Evolutionary conservation across 2,329 filamentous ascomycete genomes (phyloP), one percentile per base, ranked within the genome.

Genomic region (Scytalidium sp.): DNA sequence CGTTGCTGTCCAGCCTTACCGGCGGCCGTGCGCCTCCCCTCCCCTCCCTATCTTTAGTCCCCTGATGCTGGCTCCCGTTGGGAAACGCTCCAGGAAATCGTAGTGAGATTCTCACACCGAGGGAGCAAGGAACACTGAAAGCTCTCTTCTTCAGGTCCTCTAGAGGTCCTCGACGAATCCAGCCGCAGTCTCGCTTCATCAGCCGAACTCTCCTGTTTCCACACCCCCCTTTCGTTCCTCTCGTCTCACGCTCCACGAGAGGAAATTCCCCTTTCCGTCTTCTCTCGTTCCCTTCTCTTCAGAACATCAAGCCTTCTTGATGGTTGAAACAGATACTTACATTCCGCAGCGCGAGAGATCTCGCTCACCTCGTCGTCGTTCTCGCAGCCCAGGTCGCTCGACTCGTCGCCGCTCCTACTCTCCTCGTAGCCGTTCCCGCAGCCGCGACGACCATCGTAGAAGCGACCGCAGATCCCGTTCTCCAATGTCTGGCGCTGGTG

Each of bases 401-500:
- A 73, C 81, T 65, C 83, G 80, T 65, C 87, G 88, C 65, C 85
- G 88, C 60, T 92, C 88, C 46, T 91, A 88, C 68, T 90, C 87
- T 53, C 86, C 87, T 56, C 85, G 87, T 64, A 88, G 84, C 74
- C 85, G 88, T 69, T 92, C 88, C 69, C 81, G 83, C 64, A 91
- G 87, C 70, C 80, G 83, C 71, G 85, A 88, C 76, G 85, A 90
- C 61, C 88, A 88, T 67, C 86, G 88, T 67, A 84, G 85, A 70
- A 79, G 76, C 65, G 85, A 83, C 68, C 81, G 87, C 79, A 79
- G 87, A 70, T 91, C 86, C 70, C 88, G 89, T 69, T 94, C 88
- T 71, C 91, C 90, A 74, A 92, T 95, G 85, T 88, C 85, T 76
- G 85, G 76, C 69, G 78, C 85, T 72, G 85, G 83, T 68, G 77